phyloP scores from a whole-genome alignment of 2,329 filamentous ascomycete species.

The Ophiostoma sp. region DNA sequence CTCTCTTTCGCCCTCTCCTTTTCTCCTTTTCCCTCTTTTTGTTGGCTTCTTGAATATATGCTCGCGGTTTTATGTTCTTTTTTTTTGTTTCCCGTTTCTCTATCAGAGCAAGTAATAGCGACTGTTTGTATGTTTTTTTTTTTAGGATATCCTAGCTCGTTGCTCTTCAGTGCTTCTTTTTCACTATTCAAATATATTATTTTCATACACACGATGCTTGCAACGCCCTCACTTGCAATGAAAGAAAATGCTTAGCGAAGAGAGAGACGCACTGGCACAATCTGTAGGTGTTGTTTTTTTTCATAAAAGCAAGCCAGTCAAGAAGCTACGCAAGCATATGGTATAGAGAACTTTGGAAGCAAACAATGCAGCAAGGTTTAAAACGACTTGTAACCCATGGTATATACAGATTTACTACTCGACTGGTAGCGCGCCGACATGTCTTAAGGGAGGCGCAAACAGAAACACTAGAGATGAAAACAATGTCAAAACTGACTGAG shows the following conservation, averaged over 20 bases:
- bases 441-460: background rate
- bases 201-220: background rate
- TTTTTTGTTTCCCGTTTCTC: constrained; percentile 2
- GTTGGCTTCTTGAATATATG: constrained; percentile 3
- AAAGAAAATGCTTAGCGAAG: no score
- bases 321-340: no score
- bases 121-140: constrained; percentile 19
- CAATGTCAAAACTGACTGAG: background rate
- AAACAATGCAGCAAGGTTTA: no score
- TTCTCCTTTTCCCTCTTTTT: background rate
- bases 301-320: no score
- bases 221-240: no score
- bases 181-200: background rate
- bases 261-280: no score
- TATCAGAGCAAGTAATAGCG: constrained; percentile 17
- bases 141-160: constrained; percentile 26
- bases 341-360: background rate
- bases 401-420: constrained; percentile 17
- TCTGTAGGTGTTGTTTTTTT: no score
- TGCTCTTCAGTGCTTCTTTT: background rate
- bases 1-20: background rate
- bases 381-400: constrained; percentile 2
- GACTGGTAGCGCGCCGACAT: background rate
- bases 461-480: background rate
- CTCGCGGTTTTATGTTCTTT: background rate